Base-by-base conservation (phyloP, 108 stramenopile genomes). In the Hondaea fermentalgiana region DNA sequence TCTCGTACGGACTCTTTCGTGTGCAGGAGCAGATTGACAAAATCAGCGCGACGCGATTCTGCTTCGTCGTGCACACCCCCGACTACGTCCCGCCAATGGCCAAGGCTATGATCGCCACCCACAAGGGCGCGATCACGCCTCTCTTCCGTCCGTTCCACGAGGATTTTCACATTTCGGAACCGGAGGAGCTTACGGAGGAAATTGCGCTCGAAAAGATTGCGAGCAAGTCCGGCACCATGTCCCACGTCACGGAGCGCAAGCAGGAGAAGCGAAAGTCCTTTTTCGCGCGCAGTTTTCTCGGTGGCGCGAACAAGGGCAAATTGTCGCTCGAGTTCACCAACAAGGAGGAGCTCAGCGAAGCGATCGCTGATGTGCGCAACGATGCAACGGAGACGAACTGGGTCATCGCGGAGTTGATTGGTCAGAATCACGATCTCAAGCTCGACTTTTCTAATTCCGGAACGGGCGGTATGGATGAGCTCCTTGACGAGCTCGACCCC, bases 101-200 rank as follows among this genome's bases (percentile, higher is more conserved):
- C 16, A 90, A 90, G 87, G 90, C 90, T 43, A 89, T 60, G 44
- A 89, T 90, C 89, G 87, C 89, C 89, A 90, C 83, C 23, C 90
- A 90, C 87, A 89, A 90, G 89, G 90, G 89, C 60, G 16, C 87
- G n/a, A 43, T 44, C 21, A 45, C n/a, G 25, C 35, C 35, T 25
- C 43, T 72, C 45, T 55, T 45, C 69, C n/a, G 89, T n/a, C 90
- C 89, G 49, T 90, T 87, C 90, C 89, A 90, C 19, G 89, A 88
- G 25, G 87, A 90, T 57, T 90, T 90, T 19, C 51, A 51, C 12
- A 87, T 49, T 17, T 29, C 89, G 49, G 90, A 87, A 6, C 90
- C 87, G 5, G 89, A 89, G n/a, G 90, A 90, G 25, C 87, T 90
- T 29, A 90, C 83, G 5, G 87, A 90, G 45, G 89, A 87, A 29